A percentile compares a stretch with the other conserved stretches of the same genome.
These are phyloP conservation scores for Nyctanthes arbortristis DNA, from an alignment of 257 asterid species.

Conservation along the genomic window DNA sequence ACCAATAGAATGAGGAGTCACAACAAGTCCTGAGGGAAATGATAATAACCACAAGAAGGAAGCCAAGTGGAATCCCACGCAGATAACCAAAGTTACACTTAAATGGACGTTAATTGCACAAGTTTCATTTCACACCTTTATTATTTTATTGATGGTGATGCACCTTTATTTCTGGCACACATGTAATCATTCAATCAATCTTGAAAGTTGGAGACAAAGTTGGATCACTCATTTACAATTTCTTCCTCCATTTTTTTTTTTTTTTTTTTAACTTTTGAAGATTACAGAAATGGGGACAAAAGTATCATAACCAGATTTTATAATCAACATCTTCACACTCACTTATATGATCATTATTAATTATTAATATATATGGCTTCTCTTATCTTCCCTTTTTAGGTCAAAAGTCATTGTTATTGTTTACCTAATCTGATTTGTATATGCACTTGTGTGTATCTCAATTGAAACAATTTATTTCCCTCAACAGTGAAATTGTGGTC, in stretches of 20 bases:
- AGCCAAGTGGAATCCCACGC: constrained; percentile 19
- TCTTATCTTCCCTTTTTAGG: not conserved
- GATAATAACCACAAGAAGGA: constrained; percentile 25
- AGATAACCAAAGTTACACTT: constrained; percentile 10
- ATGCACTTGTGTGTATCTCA: not conserved
- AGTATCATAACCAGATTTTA: constrained; percentile 17
- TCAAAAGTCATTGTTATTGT: not conserved
- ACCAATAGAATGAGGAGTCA: not conserved
- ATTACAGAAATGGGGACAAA: not conserved
- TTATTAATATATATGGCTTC: constrained; percentile 15
- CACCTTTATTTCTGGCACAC: constrained; percentile 25
- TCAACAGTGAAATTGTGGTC: no score
- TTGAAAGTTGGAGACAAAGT: not conserved
- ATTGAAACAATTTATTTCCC: not conserved
- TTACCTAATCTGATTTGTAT: not conserved
- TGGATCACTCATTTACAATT: constrained; percentile 8
- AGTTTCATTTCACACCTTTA: not conserved
- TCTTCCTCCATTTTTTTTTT: constrained; percentile 12
- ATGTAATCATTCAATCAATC: not conserved
- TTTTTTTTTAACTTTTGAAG: not conserved
- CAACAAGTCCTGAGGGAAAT: constrained; percentile 6
- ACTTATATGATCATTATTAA: constrained; percentile 3
- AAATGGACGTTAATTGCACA: not conserved
- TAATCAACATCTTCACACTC: constrained; percentile 22
- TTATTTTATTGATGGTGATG: not conserved